Percentiles rank a stretch among this genome's conserved stretches.
Conservation (phyloP, 306 rosid species). For the Vigna radiata region DNA sequence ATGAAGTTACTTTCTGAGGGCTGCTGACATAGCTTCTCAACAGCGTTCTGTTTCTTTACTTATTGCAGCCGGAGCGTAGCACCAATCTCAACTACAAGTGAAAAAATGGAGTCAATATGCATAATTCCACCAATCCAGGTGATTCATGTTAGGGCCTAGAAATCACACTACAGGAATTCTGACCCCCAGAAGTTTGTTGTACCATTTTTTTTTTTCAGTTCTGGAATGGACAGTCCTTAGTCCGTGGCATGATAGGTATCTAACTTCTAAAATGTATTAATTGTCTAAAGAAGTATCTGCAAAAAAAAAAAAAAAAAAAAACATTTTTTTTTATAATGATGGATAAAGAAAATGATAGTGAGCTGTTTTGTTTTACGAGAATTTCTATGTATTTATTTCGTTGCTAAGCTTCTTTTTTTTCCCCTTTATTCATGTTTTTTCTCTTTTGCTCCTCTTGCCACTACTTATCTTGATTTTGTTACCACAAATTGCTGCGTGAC, state of each 20-base stretch:
- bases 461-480: neutral
- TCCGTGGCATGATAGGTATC: conserved; percentile 24
- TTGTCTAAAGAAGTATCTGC: conserved; percentile 29
- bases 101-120: neutral
- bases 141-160: conserved; percentile 33
- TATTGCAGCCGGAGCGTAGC: conserved; percentile 30
- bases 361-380: conserved; percentile 11
- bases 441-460: neutral
- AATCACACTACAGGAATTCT: conserved; percentile 32
- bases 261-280: conserved; percentile 26
- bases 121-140: conserved; percentile 35
- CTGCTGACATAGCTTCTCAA: conserved; percentile 15
- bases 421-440: neutral
- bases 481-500: neutral
- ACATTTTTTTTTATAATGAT: conserved; percentile 7
- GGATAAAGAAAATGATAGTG: neutral
- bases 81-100: conserved; percentile 24
- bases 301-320: neutral
- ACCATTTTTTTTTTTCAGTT: conserved; percentile 27
- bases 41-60: conserved; percentile 24
- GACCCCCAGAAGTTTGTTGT: conserved; percentile 36
- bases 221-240: conserved; percentile 4
- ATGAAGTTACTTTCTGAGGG: conserved; percentile 41
- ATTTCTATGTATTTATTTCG: neutral
- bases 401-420: neutral